These are phyloP conservation scores for Funneliformis geosporum DNA, from an alignment of 192 early-diverging fungal genomes.

Conservation along the genomic window DNA sequence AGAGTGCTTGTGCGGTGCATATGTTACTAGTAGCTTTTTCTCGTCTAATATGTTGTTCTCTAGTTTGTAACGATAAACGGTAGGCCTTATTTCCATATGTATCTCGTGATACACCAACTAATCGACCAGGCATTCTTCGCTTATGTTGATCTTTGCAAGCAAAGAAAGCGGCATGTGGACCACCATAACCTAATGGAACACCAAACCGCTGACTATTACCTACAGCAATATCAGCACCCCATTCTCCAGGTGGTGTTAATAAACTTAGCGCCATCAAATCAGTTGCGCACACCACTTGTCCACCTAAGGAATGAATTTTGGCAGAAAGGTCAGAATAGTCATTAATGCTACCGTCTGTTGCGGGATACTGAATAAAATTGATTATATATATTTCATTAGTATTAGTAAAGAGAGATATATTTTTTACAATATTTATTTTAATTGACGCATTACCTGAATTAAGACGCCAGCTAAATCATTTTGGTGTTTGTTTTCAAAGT, in stretches of 20 bases:
- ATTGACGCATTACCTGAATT: conserved; percentile 72
- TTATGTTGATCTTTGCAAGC: conserved; percentile 90
- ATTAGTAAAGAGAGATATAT: neutral
- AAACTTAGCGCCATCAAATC: conserved; percentile 92
- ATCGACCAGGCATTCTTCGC: conserved; percentile 93
- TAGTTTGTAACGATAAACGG: conserved; percentile 93
- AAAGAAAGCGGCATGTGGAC: conserved; percentile 99
- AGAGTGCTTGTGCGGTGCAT: conserved; percentile 97
- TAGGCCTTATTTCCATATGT: conserved; percentile 83
- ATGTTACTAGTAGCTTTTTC: conserved; percentile 99
- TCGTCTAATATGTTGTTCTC: conserved; percentile 98
- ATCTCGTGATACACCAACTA: conserved; percentile 97
- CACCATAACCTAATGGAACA: conserved; percentile 98
- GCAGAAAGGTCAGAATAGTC: conserved; percentile 82
- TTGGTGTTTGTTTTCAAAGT: conserved; percentile 67
- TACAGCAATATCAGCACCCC: conserved; percentile 96
- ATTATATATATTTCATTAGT: conserved; percentile 32
- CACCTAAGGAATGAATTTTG: conserved; percentile 76
- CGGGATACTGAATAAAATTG: conserved; percentile 79
- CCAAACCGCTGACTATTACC: conserved; percentile 99
- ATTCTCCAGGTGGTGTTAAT: conserved; percentile 91
- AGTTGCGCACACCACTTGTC: conserved; percentile 89
- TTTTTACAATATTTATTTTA: neutral
- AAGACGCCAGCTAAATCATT: conserved; percentile 87
- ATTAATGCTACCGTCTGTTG: conserved; percentile 80